These are phyloP conservation scores for Sclerotinia glacialis DNA, from an alignment of 2,329 filamentous ascomycete genomes.

Conservation along the genomic window DNA sequence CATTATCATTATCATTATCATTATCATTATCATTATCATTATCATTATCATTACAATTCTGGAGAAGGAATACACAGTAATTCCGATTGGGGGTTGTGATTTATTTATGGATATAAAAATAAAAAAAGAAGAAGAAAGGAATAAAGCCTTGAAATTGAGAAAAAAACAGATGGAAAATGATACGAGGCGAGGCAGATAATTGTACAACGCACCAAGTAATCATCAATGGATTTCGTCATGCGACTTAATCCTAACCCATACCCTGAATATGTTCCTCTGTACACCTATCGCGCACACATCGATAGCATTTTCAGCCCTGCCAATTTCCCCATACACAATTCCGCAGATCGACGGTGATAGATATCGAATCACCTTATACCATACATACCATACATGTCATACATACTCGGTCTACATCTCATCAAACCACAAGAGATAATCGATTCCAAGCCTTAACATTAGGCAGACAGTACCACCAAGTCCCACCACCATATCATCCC, in stretches of 20 bases:
- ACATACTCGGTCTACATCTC: background rate
- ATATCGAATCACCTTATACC: background rate
- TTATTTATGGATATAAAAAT: too few relatives aligned
- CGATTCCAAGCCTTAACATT: background rate
- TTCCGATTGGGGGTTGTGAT: too few relatives aligned
- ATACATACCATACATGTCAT: too few relatives aligned
- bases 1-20: too few relatives aligned
- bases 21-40: too few relatives aligned
- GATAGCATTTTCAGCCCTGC: background rate
- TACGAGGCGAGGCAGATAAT: background rate
- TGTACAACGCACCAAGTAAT: conserved; percentile 6
- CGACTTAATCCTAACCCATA: background rate
- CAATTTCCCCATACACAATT: background rate
- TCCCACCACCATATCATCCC: background rate
- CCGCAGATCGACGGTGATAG: background rate
- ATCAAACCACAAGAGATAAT: background rate
- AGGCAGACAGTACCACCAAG: background rate
- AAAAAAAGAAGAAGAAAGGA: too few relatives aligned
- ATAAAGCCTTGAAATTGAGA: background rate
- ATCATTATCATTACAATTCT: too few relatives aligned
- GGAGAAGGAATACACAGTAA: too few relatives aligned
- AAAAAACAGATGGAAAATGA: background rate
- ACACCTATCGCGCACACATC: too few relatives aligned
- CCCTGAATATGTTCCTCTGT: too few relatives aligned
- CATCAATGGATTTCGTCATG: background rate